Evolutionary conservation across 2,329 filamentous ascomycete species (phyloP).

Genomic region (Fusarium fujikuroi): DNA sequence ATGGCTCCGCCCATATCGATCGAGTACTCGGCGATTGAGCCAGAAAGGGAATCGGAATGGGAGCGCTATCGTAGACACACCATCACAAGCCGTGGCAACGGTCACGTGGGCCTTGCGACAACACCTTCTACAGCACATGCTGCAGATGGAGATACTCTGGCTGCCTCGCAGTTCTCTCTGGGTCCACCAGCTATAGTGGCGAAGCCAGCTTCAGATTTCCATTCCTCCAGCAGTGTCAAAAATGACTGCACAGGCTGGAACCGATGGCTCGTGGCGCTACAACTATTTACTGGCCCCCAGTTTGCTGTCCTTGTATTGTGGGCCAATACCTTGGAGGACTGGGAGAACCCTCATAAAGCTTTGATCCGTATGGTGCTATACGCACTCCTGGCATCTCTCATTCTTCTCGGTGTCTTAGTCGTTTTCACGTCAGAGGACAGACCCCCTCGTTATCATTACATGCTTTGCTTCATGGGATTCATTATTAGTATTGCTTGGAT

Average conservation of each 20-base stretch:
- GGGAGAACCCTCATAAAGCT: conserved; percentile 60
- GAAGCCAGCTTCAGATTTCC: conserved; percentile 49
- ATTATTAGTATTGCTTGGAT: conserved; percentile 95
- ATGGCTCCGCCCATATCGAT: conserved; percentile 50
- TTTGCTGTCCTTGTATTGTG: conserved; percentile 83
- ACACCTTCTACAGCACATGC: conserved; percentile 31
- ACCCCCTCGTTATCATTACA: conserved; percentile 77
- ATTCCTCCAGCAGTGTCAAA: conserved; percentile 47
- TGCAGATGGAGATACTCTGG: conserved; percentile 38
- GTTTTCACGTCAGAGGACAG: conserved; percentile 73
- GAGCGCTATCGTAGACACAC: conserved; percentile 66
- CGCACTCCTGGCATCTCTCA: conserved; percentile 74
- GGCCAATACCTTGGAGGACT: conserved; percentile 71
- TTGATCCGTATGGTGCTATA: conserved; percentile 69
- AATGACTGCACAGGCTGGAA: conserved; percentile 76
- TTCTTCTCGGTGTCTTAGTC: conserved; percentile 74
- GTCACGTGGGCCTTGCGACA: conserved; percentile 29
- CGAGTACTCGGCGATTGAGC: conserved; percentile 49
- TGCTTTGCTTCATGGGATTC: conserved; percentile 91
- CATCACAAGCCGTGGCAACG: conserved; percentile 41
- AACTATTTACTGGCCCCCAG: conserved; percentile 86
- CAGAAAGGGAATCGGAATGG: conserved; percentile 68
- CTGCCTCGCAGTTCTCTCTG: conserved; percentile 30
- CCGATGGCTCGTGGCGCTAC: conserved; percentile 86
- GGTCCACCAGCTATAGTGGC: conserved; percentile 40